A percentile compares a stretch with the other conserved stretches of the same genome.
phyloP scores from a whole-genome alignment of 2,329 filamentous ascomycete species.

The Aschersonia sp. region DNA sequence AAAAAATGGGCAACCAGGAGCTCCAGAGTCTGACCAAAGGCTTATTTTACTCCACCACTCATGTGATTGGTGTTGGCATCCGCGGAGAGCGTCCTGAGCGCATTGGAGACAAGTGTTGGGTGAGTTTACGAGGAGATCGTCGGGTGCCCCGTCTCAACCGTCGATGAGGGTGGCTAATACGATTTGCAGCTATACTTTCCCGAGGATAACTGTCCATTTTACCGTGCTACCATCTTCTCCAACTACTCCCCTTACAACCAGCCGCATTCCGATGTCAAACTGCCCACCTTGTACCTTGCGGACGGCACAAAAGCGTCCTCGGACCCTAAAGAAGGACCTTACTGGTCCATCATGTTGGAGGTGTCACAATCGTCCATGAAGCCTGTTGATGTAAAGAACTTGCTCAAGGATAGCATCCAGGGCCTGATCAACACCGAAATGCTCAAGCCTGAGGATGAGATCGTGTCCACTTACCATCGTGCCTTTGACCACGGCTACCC shows the following conservation, averaged over 20 bases:
- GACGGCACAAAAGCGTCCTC: constrained; percentile 68
- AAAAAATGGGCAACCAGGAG: constrained; percentile 79
- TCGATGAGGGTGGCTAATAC: background rate
- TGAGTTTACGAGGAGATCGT: constrained; percentile 22
- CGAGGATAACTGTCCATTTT: constrained; percentile 97
- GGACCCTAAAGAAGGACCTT: constrained; percentile 73
- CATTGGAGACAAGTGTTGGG: constrained; percentile 99
- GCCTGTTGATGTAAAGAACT: constrained; percentile 72
- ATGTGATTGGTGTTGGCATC: constrained; percentile 92
- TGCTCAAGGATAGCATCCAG: constrained; percentile 85
- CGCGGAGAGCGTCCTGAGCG: constrained; percentile 83
- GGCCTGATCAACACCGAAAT: constrained; percentile 97
- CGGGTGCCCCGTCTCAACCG: no score
- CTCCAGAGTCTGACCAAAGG: constrained; percentile 73
- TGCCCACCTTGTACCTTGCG: constrained; percentile 74
- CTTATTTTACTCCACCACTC: constrained; percentile 92
- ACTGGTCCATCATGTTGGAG: constrained; percentile 99
- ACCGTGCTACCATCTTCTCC: constrained; percentile 98
- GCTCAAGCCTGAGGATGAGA: constrained; percentile 82
- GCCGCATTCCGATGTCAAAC: constrained; percentile 66
- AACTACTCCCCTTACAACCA: constrained; percentile 99
- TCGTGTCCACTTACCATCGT: constrained; percentile 96
- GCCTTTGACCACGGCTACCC: constrained; percentile 98
- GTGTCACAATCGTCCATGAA: constrained; percentile 94
- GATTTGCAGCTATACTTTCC: constrained; percentile 75